Evolutionary conservation across 2,329 filamentous ascomycete genomes (phyloP).

Genomic region (Berkeleyomyces rouxiae): DNA sequence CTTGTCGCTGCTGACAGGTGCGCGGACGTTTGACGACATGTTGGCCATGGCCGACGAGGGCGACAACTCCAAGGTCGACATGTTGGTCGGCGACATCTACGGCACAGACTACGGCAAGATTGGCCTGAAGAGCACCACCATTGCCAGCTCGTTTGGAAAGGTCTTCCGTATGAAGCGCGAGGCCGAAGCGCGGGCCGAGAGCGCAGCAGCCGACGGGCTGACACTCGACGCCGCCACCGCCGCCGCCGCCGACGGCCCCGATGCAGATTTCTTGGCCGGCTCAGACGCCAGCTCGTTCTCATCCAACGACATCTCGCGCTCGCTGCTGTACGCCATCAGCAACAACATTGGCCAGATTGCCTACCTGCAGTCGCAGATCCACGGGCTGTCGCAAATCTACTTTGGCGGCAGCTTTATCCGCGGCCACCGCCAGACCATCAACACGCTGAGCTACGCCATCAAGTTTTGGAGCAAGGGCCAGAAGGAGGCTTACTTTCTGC

Average conservation of each 20-base stretch:
- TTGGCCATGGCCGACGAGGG: constrained; percentile 75
- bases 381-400: constrained; percentile 82
- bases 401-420: constrained; percentile 96
- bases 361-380: constrained; percentile 91
- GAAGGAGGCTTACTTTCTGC: constrained; percentile 89
- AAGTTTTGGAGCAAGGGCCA: constrained; percentile 91
- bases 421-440: constrained; percentile 93
- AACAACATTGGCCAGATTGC: constrained; percentile 98
- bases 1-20: constrained; percentile 79
- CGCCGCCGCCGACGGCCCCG: neutral
- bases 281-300: constrained; percentile 42
- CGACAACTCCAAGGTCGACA: constrained; percentile 85
- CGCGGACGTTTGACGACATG: constrained; percentile 95
- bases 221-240: constrained; percentile 58
- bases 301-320: constrained; percentile 73
- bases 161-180: constrained; percentile 85
- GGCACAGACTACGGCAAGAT: constrained; percentile 93
- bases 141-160: constrained; percentile 91
- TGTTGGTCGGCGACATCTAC: constrained; percentile 96
- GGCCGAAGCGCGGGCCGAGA: constrained; percentile 64
- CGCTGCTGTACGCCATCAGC: constrained; percentile 82
- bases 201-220: constrained; percentile 54
- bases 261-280: constrained; percentile 8
- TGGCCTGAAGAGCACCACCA: constrained; percentile 85
- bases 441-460: constrained; percentile 90